phyloP scores from a whole-genome alignment of 73 alveolate species.

The Paramecium sexaurelia region DNA sequence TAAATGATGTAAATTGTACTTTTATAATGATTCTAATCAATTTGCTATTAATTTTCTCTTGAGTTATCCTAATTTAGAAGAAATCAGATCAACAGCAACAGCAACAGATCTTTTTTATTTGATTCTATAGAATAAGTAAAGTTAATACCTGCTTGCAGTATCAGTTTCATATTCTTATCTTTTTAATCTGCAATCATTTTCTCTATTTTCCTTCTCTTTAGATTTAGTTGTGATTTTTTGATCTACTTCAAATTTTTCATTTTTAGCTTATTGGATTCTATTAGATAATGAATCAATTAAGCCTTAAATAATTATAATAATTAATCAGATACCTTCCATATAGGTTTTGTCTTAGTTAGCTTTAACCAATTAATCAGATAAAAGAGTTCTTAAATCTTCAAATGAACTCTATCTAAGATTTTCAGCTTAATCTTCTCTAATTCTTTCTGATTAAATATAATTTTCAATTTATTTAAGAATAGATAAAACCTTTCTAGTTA shows the following conservation, averaged over 20 bases:
- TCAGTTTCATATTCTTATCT: not conserved
- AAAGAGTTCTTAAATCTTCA: not conserved
- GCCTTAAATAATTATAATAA: not conserved
- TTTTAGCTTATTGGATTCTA: not conserved
- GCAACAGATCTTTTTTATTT: not conserved
- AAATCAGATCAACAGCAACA: conserved; percentile 30
- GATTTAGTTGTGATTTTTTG: not conserved
- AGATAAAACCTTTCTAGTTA: not conserved
- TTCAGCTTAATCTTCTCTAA: conserved; percentile 30
- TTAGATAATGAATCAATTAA: not conserved
- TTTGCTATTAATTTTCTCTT: conserved; percentile 1
- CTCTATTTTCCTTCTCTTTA: conserved; percentile 21
- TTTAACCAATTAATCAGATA: conserved; percentile 28
- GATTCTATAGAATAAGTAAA: not conserved
- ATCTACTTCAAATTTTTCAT: conserved; percentile 36
- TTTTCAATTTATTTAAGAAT: conserved; percentile 22
- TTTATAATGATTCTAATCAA: not conserved
- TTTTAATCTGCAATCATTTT: conserved; percentile 26
- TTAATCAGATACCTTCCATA: conserved; percentile 15
- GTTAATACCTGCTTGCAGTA: not conserved
- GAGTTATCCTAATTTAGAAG: conserved; percentile 29
- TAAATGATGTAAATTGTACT: not conserved
- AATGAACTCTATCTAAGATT: not conserved
- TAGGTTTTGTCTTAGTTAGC: conserved; percentile 13
- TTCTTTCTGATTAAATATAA: conserved; percentile 33